These are phyloP conservation scores for Magnusiomyces paraingens DNA, from an alignment of 1,139 yeast genomes.

Conservation along the genomic window DNA sequence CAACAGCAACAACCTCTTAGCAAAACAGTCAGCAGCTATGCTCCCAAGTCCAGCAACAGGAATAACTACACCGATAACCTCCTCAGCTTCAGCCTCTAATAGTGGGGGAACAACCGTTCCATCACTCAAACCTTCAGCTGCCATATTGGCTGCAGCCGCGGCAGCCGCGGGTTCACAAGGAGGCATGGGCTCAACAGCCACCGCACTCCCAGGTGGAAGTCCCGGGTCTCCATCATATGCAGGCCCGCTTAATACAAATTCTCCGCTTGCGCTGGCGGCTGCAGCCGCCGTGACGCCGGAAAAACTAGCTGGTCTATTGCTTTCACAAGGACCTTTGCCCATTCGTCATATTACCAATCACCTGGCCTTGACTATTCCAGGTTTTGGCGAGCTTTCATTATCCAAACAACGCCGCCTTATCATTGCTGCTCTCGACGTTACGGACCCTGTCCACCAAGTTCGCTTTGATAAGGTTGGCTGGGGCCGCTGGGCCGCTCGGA, in stretches of 20 bases:
- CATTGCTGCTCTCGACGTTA: constrained; percentile 77
- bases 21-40: too few species aligned
- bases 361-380: constrained; percentile 65
- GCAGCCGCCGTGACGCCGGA: constrained; percentile 82
- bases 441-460: constrained; percentile 53
- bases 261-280: constrained; percentile 84
- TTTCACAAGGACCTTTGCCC: constrained; percentile 79
- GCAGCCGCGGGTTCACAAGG: not conserved
- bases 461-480: constrained; percentile 92
- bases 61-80: not conserved
- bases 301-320: constrained; percentile 60
- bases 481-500: constrained; percentile 94
- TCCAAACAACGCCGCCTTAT: constrained; percentile 87
- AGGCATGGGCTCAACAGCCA: too few species aligned
- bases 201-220: too few species aligned
- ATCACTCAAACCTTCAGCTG: not conserved
- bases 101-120: not conserved
- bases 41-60: not conserved
- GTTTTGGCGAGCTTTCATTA: constrained; percentile 71
- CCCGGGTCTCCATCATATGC: not conserved
- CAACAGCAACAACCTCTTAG: not conserved
- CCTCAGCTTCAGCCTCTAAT: constrained; percentile 3
- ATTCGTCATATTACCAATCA: constrained; percentile 84
- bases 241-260: constrained; percentile 54
- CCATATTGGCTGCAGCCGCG: not conserved